phyloP scores from a whole-genome alignment of 495 filamentous ascomycete species.

The Xylaria longipes region DNA sequence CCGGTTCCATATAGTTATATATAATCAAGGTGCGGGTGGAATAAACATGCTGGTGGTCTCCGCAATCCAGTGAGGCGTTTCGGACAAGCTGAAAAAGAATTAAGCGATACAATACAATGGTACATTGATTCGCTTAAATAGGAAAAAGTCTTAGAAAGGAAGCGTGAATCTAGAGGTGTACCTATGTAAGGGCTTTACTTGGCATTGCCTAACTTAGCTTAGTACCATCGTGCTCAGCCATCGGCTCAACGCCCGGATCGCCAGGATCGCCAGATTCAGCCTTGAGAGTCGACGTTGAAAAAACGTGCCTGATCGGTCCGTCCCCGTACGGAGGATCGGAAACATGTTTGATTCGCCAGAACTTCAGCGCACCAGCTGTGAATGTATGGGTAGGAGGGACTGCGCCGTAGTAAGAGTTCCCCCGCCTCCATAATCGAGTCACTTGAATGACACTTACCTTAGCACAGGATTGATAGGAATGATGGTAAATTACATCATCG shows the following conservation, averaged over 20 bases:
- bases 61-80: not conserved
- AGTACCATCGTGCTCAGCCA: constrained; percentile 14
- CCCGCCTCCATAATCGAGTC: not conserved
- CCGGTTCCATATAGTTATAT: not conserved
- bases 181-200: not conserved
- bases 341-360: not conserved
- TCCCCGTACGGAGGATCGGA: not conserved
- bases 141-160: constrained; percentile 16
- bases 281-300: not conserved
- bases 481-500: not conserved
- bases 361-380: not conserved
- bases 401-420: constrained; percentile 6
- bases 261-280: not conserved
- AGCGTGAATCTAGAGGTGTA: not conserved
- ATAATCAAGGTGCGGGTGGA: too few relatives aligned
- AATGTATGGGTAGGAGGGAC: not conserved
- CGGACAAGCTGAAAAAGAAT: not conserved
- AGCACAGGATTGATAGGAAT: not conserved
- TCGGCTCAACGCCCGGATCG: constrained; percentile 5
- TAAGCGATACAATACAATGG: not conserved
- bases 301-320: not conserved
- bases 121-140: constrained; percentile 6
- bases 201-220: not conserved
- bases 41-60: not conserved
- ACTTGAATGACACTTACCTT: not conserved